Conservation (phyloP, 2,329 filamentous ascomycete species). For the Colletotrichum kahawae region DNA sequence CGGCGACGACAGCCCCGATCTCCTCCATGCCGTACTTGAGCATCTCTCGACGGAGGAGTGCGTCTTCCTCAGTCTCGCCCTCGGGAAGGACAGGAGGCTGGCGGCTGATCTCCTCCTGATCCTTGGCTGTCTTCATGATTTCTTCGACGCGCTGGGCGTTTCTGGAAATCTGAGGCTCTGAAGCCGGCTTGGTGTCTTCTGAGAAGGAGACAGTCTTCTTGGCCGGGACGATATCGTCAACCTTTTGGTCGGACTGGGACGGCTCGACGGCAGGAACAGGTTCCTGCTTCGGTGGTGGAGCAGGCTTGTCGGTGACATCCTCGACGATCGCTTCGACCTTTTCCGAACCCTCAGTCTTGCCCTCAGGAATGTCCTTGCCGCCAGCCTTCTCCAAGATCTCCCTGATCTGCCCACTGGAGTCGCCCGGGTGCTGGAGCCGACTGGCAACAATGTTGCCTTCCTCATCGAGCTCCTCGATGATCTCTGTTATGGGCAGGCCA, state of each 20-base stretch:
- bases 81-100: constrained; percentile 67
- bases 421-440: constrained; percentile 69
- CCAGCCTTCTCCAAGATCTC: constrained; percentile 82
- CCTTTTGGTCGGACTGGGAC: not conserved
- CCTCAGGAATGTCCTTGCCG: constrained; percentile 51
- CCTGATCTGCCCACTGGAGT: constrained; percentile 69
- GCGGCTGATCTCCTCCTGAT: constrained; percentile 54
- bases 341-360: constrained; percentile 4
- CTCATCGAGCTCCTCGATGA: constrained; percentile 90
- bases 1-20: constrained; percentile 89
- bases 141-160: constrained; percentile 56
- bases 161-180: constrained; percentile 41
- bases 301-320: constrained; percentile 15
- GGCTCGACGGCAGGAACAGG: not conserved
- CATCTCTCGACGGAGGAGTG: constrained; percentile 84
- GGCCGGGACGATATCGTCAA: not conserved
- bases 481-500: constrained; percentile 83
- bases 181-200: constrained; percentile 60
- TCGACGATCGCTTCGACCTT: constrained; percentile 8
- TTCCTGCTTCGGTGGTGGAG: not conserved
- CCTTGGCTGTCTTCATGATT: constrained; percentile 61
- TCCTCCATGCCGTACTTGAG: constrained; percentile 87
- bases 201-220: constrained; percentile 70
- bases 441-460: constrained; percentile 82
- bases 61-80: constrained; percentile 81